Evolutionary conservation across 169 alveolate species (phyloP), one percentile per base, ranked within the genome.

Genomic region (Plasmodium blacklocki): DNA sequence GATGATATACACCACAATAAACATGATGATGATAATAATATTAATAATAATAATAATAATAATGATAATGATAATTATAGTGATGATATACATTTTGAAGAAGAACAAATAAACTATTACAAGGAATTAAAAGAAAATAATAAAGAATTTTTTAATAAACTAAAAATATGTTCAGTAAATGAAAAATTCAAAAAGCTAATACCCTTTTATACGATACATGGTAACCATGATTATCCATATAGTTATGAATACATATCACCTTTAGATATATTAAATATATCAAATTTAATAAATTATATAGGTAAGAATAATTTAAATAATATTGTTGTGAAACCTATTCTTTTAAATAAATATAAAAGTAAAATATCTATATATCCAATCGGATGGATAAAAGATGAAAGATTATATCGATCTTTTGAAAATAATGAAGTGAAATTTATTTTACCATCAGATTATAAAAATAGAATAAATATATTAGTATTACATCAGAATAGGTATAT

Each of bases 381-480:
- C 11, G 99, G 99, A 0, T 94, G 98, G 94, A 95, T 98, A 86
- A 98, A 98, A 85, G 99, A 98, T 87, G 99, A 97, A 72, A 88
- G 97, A 80, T 92, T 98, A 23, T 94, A 96, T 88, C 88, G 96
- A 71, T 95, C 97, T n/a, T 95, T 98, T 70, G 98, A 97, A 70
- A 94, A 94, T 47, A 93, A 95, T 56, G 93, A 95, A 85, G 96
- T 98, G 8, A 95, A 93, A 15, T 98, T 97, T 93, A 91, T 95
- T 29, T 87, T 96, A n/a, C 99, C 99, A 3, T 89, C 29, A 7
- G 89, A 91, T 50, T 80, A 91, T 26, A 93, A 83, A 26, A 88
- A 94, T 29, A 95, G 97, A 94, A 97, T 97, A 83, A 96, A 97
- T 83, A 97, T 98, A n/a, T 93, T 98, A 47, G 96, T 98, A 14